Base-by-base conservation (phyloP, 768 basidiomycete genomes). In the Boletus insuetus region DNA sequence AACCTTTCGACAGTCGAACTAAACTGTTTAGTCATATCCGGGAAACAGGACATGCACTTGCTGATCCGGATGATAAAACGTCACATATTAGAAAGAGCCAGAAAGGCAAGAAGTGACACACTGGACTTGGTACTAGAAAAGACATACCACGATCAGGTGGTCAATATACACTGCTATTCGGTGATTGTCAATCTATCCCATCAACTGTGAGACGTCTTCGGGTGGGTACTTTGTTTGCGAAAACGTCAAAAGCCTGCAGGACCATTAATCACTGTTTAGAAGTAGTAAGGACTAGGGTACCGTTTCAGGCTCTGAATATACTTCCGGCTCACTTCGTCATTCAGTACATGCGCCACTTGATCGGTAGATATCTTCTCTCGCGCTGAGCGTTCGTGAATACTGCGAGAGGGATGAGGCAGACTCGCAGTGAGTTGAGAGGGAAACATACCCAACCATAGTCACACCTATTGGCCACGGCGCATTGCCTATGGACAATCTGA, bases 401-500 rank as follows among this genome's bases (percentile, higher is more conserved):
- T 90, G 56, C 46, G 29, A 43, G 50, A 12, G 31, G 44, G 4
- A 17, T 57, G 17, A 56, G 29, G 26, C 2, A 41, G 39, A 39
- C 17, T 31, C 32, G 3, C 4, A 4, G 38, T 20, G 24, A 26
- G 1, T 14, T 13, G 20, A 22, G 14, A 40, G 29, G 42, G 51
- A 39, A 12, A 78, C 86, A 38, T 73, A 94, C 93, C 94, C 95
- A 75, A 98, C 97, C 90, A 96, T 96, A 57, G 97, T 99, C 10
- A 99, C 97, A 41, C 97, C 97, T 65, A 99, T 99, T 2, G 97
- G 97, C 97, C 97, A 99, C 3, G 97, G 95, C 0, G 97, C 96
- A 64, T 97, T 99, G 34, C 97, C 97, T 59, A 99, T 99, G 6
- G 92, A 94, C 38, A 99, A 77, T 8, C 97, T 89, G 22, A 99